Evolutionary conservation across 768 basidiomycete species (phyloP).

Genomic region (Termitomyces sp.): DNA sequence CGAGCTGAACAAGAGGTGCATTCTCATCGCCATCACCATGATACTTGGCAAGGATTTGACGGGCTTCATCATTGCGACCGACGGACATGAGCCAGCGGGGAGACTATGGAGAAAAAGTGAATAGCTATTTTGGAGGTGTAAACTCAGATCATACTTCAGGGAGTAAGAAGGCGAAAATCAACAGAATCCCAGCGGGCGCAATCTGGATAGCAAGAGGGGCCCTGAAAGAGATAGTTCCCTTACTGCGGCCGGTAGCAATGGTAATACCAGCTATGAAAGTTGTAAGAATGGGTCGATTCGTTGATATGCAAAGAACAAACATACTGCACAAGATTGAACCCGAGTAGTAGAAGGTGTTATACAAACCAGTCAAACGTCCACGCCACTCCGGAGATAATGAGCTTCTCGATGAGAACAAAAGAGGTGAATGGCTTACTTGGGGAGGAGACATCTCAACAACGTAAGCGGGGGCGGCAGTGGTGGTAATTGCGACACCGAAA

Average conservation of each 20-base stretch:
- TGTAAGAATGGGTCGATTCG: neutral
- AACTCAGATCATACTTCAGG: slow-evolving; percentile 28
- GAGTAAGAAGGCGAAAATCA: slow-evolving; percentile 29
- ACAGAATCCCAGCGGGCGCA: slow-evolving; percentile 38
- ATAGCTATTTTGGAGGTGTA: neutral
- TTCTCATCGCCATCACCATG: slow-evolving; percentile 50
- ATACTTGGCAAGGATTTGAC: slow-evolving; percentile 44
- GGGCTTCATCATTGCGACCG: slow-evolving; percentile 46
- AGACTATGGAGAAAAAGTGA: slow-evolving; percentile 26
- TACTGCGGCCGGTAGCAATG: slow-evolving; percentile 35
- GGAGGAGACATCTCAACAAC: slow-evolving; percentile 59
- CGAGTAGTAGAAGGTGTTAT: slow-evolving; percentile 37
- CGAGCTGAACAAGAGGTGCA: slow-evolving; percentile 46
- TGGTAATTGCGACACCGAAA: slow-evolving; percentile 46
- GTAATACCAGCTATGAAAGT: slow-evolving; percentile 33
- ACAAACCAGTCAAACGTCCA: slow-evolving; percentile 47
- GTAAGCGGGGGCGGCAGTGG: slow-evolving; percentile 44
- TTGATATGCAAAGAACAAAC: slow-evolving; percentile 6
- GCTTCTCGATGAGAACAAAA: neutral
- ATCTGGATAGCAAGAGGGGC: slow-evolving; percentile 52
- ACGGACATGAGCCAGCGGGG: slow-evolving; percentile 54
- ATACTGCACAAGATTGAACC: slow-evolving; percentile 41
- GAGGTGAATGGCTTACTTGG: slow-evolving; percentile 27
- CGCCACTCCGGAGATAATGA: slow-evolving; percentile 34
- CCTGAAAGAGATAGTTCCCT: slow-evolving; percentile 39